A percentile compares a stretch with the other conserved stretches of the same genome.
Conservation (phyloP, 2,329 filamentous ascomycete genomes). For the Ampelomyces quisqualis region DNA sequence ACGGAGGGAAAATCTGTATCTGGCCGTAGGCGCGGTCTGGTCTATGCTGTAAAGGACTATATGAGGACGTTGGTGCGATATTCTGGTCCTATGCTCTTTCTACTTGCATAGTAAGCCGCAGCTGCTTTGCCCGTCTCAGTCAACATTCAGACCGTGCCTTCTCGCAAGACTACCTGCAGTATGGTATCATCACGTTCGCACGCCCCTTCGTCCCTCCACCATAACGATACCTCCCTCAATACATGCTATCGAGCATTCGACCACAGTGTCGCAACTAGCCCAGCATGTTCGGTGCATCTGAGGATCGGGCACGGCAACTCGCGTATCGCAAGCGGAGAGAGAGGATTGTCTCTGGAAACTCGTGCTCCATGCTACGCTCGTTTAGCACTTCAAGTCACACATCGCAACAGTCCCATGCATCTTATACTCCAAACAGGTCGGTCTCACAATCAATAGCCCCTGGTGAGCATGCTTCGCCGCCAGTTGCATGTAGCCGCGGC, state of each 20-base stretch:
- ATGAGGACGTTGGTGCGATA: no score
- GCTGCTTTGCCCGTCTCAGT: no score
- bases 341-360: slow-evolving; percentile 24
- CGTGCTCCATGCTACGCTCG: slow-evolving; percentile 18
- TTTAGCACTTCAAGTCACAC: slow-evolving; percentile 14
- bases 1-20: no score
- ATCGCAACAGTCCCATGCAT: slow-evolving; percentile 6
- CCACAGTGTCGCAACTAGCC: slow-evolving; percentile 6
- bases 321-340: slow-evolving; percentile 35
- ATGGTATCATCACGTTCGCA: not conserved
- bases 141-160: no score
- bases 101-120: no score
- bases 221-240: slow-evolving; percentile 11
- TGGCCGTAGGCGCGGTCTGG: no score
- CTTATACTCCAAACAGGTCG: not conserved
- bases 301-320: slow-evolving; percentile 40
- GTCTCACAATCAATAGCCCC: not conserved
- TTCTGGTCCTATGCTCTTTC: no score
- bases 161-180: no score
- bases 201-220: not conserved
- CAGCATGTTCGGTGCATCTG: slow-evolving; percentile 37
- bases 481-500: not conserved
- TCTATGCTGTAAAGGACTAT: no score
- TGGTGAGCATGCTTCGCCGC: not conserved
- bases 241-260: slow-evolving; percentile 5